Base-by-base conservation (phyloP, 768 basidiomycete genomes). In the Albatrellus ellisii region DNA sequence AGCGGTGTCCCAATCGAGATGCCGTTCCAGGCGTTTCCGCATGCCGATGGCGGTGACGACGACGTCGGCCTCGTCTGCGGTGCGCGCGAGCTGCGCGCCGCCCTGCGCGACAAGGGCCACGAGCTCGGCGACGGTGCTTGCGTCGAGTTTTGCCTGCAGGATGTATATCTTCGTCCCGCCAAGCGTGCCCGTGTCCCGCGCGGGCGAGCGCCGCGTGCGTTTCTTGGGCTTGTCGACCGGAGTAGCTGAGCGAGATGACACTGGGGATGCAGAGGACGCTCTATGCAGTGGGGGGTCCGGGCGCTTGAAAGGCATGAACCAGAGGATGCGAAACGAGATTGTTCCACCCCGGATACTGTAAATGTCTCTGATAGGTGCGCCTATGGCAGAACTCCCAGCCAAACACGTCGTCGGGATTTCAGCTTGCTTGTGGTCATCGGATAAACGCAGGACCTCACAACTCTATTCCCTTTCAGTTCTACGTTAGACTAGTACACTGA, bases 21-120 rank as follows among this genome's bases (percentile, higher is more conserved):
- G 83, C 37, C 84, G 65, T 57, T 84, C 77, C 1, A 88, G 60
- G 2, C 86, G 69, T 46, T 69, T 69, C 49, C 67, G 66, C 75
- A 84, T 86, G 26, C 56, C 66, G 21, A 86, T 64, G 14, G 63
- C 69, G 4, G 85, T 83, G 42, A 89, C 53, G 28, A 88, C 60
- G 26, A 86, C 62, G 39, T 86, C 72, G 4, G 81, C 77, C 9
- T 72, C 66, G 12, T 65, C 57, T 3, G 61, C 47, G 28, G 69
- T 52, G 12, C 50, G 46, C 42, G 67, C 67, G 24, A 71, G 53
- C 40, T 64, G 24, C 14, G 46, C 51, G 28, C 52, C 52, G 39
- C 54, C 48, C n/a, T 46, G 45, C 26, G 59, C 60, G 0, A 54
- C 59, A 9, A 62, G 51, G 10, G 31, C 39, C 22, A 54, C 48